Base-by-base conservation (phyloP, 495 filamentous ascomycete species). In the Penicillium simplicissimum region DNA sequence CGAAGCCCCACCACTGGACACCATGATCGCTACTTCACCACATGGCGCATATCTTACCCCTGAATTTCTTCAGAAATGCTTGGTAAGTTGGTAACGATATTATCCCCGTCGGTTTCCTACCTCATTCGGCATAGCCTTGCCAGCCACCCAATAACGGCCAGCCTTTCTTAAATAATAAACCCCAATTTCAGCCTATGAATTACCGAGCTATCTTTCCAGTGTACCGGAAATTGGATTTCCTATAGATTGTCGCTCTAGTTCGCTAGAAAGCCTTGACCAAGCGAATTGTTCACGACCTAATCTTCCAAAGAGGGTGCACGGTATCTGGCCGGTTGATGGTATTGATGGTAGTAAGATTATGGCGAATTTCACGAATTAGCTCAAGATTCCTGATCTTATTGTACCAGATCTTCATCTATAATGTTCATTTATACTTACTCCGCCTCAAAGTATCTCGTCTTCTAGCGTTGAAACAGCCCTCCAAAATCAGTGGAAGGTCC, bases 381-480 rank as follows among this genome's bases (percentile, higher is more conserved):
- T 33, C 5, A 23, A 15, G 8, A n/a, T n/a, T n/a, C n/a, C 25
- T 17, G 49, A 52, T 15, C 49, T 52, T 15, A 6, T 8, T 17
- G 49, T 23, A 35, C 49, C 49, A 33, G 49, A 52, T 17, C 49
- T 34, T 33, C 49, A 25, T 11, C 14, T 38, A 15, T 31, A 11
- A 23, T 13, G 8, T 15, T 31, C 25, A 10, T n/a, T 8, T 52
- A 31, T 15, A 52, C 33, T 14, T 15, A 6, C 49, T n/a, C 49
- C 49, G 33, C 49, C 25, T 35, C 23, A 1, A 17, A 35, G 15
- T 34, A 10, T 52, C 49, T 52, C 49, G 33, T 52, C 49, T 17
- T 52, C 49, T 33, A 52, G 49, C 17, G 33, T 52, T 17, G 49
- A 52, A 52, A 52, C 33, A 33, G 25, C 49, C 49, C 49, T 52